These are phyloP conservation scores for Yarrowia sp. DNA, from an alignment of 805 yeast species.

Conservation along the genomic window DNA sequence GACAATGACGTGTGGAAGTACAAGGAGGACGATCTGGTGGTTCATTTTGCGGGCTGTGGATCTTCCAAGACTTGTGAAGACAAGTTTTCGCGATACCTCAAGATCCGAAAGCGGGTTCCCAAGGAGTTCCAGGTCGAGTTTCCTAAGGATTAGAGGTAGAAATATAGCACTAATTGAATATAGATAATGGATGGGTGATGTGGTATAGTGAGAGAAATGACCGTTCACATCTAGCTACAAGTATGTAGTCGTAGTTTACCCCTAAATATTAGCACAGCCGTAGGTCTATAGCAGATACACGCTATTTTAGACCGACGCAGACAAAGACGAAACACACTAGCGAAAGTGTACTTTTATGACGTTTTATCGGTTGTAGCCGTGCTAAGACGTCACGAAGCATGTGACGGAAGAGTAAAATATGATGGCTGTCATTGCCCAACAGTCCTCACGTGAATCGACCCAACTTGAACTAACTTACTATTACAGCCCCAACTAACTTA, in stretches of 20 bases:
- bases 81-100: constrained; percentile 22
- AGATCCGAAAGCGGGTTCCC: constrained; percentile 28
- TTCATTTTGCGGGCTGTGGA: constrained; percentile 48
- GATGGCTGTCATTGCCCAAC: too few relatives aligned
- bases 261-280: background rate
- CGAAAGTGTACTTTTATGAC: background rate
- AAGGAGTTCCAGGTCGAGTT: constrained; percentile 34
- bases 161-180: too few relatives aligned
- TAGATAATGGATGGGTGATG: too few relatives aligned
- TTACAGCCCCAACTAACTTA: too few relatives aligned
- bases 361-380: too few relatives aligned
- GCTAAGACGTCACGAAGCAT: background rate
- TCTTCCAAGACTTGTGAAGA: constrained; percentile 26
- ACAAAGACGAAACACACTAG: constrained; percentile 6
- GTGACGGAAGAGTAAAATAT: background rate
- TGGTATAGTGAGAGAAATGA: too few relatives aligned
- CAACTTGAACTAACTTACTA: too few relatives aligned
- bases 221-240: too few relatives aligned
- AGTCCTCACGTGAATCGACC: too few relatives aligned
- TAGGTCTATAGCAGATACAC: background rate
- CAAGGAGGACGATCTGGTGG: constrained; percentile 45
- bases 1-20: constrained; percentile 39
- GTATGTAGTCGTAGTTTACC: too few relatives aligned
- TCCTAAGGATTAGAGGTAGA: background rate
- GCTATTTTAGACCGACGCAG: background rate